Base-by-base conservation (phyloP, 2,329 filamentous ascomycete genomes). In the Furcasterigmium sp. region DNA sequence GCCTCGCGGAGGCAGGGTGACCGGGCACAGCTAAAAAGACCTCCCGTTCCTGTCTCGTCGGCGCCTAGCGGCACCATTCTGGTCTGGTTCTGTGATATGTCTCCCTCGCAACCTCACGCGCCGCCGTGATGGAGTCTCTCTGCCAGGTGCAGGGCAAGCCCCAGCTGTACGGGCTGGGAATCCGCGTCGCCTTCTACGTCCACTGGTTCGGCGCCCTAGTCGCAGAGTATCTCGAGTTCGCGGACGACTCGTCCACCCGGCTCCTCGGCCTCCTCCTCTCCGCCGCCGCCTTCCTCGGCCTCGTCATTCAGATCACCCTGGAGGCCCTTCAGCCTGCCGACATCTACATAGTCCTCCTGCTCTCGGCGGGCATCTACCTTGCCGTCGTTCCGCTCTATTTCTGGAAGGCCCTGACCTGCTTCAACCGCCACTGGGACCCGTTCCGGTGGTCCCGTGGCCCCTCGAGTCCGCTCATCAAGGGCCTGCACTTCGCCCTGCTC, bases 131-230 rank as follows among this genome's bases (percentile, higher is more conserved):
- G 54, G 44, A 39, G 19, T 41, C 53, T 18, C 15, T 35, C 32
- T 64, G 62, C 45, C 46, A 52, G 14, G 42, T 49, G 30, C 41
- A 49, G 21, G 54, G 59, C 14, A 50, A 54, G 17, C 52, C 60
- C 29, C 58, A 57, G 19, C 50, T 64, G 38, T 65, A 65, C 36
- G 62, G 63, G 7, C 42, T 65, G 15, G 62, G 61, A 34, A 59
- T 66, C 41, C 57, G 62, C 5, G 51, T 54, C 18, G 55, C 56
- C 9, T 61, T 64, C 42, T 65, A 65, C 44, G 41, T 58, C 18
- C 61, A 64, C 46, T 67, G 64, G 64, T 54, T 64, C 30, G 58
- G 56, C 8, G 53, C 56, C 19, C 47, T 62, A 13, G n/a, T 60
- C 1, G 51, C 62, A 11, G 55, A 62, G 41, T 60, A 56, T 39